Evolutionary conservation across 2,329 filamentous ascomycete species (phyloP), one percentile per base, ranked within the genome.

Genomic region (Fusarium acutatum): DNA sequence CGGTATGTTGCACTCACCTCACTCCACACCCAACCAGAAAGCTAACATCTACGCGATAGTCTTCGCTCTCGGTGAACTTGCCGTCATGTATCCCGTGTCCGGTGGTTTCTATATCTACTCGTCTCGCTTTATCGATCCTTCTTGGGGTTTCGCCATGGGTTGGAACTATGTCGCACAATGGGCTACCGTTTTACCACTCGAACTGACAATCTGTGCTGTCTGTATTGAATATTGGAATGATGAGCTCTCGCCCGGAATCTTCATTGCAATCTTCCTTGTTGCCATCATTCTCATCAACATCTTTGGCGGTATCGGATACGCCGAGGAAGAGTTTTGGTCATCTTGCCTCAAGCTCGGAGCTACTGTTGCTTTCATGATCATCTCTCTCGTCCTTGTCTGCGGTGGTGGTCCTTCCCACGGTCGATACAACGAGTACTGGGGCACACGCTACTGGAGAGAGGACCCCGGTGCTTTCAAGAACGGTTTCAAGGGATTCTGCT

Each of bases 401-500:
- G 89, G 89, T 38, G 89, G 89, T 37, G 89, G 89, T 4, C 88
- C 89, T 12, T 82, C 82, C 28, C 83, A 75, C 43, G 82, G 84
- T 28, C 79, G 76, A 30, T 87, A 86, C 71, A 80, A 81, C 69
- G 74, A 83, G 34, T 87, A 85, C 76, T 81, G 79, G 78, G 85
- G 87, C 24, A 80, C 82, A 32, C 80, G 82, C 28, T 64, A 72
- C 69, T 82, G 81, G 76, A 62, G 74, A 22, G 76, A 73, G 30
- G 73, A 74, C 11, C 81, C 84, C 0, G 85, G 85, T 26, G 84
- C 85, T 10, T 94, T 94, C 82, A 85, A 92, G 81, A 89, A 92
- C 77, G 91, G 91, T 30, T 93, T 93, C 85, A 89, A 91, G 73
- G 92, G 92, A 15, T 88, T 93, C 74, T 93, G 91, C 81, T 88